Conservation (phyloP, 257 asterid species). For the Craterostigma plantagineum region DNA sequence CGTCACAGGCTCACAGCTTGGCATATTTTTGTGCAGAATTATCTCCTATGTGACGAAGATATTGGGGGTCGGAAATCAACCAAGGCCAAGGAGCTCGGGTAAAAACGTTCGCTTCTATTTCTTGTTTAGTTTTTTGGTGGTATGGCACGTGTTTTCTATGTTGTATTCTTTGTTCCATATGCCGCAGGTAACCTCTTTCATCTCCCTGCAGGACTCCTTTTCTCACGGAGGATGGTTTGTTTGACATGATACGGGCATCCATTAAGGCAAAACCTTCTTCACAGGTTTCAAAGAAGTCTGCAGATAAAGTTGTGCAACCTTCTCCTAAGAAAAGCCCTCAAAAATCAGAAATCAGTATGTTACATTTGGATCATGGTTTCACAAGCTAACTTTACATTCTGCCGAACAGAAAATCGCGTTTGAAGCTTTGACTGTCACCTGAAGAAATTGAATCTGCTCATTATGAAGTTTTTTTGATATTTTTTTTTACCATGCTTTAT, state of each 20-base stretch:
- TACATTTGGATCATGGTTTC: too few relatives aligned
- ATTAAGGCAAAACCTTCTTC: slow-evolving; percentile 28
- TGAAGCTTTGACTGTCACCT: too few relatives aligned
- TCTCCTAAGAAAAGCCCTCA: slow-evolving; percentile 45
- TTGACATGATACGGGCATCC: slow-evolving; percentile 70
- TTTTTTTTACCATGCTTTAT: too few relatives aligned
- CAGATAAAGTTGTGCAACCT: slow-evolving; percentile 33
- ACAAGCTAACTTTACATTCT: too few relatives aligned
- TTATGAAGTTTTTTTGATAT: too few relatives aligned
- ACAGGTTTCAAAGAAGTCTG: slow-evolving; percentile 28
- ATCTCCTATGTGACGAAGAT: slow-evolving; percentile 93
- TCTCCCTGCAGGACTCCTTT: slow-evolving; percentile 45
- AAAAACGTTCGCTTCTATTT: slow-evolving; percentile 6
- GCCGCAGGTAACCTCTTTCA: slow-evolving; percentile 1
- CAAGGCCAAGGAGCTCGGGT: slow-evolving; percentile 96
- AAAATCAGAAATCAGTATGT: slow-evolving; percentile 13
- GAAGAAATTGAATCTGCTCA: too few relatives aligned
- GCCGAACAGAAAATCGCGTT: too few relatives aligned
- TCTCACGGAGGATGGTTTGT: slow-evolving; percentile 84
- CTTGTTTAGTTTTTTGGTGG: slow-evolving; percentile 6
- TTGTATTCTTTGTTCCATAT: slow-evolving; percentile 6
- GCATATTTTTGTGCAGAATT: slow-evolving; percentile 44
- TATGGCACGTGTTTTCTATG: slow-evolving; percentile 5
- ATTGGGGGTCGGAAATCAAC: slow-evolving; percentile 79
- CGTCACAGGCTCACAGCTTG: too few relatives aligned